Conservation (phyloP, 345 rosid species). For the Brassica nigra region DNA sequence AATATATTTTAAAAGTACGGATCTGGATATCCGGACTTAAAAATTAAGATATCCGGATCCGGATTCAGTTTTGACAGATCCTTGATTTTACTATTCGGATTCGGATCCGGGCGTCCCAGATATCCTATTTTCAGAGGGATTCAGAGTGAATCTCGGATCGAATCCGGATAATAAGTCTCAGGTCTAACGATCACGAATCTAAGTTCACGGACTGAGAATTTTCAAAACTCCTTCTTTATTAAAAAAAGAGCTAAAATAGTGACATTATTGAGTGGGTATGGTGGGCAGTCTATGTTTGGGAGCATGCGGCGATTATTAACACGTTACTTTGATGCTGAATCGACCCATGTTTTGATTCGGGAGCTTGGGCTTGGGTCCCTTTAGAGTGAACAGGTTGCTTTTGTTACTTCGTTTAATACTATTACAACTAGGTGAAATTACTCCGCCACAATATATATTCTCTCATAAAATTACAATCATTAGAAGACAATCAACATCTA, state of each 20-base stretch:
- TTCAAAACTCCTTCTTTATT: background rate
- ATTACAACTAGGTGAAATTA: constrained; percentile 13
- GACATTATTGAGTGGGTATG: constrained; percentile 35
- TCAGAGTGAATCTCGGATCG: no score
- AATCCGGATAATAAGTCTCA: no score
- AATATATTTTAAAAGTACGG: no score
- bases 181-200: background rate
- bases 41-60: no score
- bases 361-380: constrained; percentile 25
- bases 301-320: constrained; percentile 16
- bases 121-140: no score
- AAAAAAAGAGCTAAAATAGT: constrained; percentile 1
- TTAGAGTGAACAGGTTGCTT: constrained; percentile 26
- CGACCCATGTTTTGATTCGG: constrained; percentile 5
- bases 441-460: background rate
- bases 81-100: no score
- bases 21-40: no score
- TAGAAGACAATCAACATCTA: constrained; percentile 8
- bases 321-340: constrained; percentile 27
- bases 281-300: constrained; percentile 28
- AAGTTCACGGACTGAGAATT: constrained; percentile 1
- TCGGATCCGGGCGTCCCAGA: no score
- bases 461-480: constrained; percentile 19
- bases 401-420: constrained; percentile 23
- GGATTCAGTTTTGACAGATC: no score